Evolutionary conservation across 192 early-diverging fungal species (phyloP).

Genomic region (Coemansia guatemalensis): DNA sequence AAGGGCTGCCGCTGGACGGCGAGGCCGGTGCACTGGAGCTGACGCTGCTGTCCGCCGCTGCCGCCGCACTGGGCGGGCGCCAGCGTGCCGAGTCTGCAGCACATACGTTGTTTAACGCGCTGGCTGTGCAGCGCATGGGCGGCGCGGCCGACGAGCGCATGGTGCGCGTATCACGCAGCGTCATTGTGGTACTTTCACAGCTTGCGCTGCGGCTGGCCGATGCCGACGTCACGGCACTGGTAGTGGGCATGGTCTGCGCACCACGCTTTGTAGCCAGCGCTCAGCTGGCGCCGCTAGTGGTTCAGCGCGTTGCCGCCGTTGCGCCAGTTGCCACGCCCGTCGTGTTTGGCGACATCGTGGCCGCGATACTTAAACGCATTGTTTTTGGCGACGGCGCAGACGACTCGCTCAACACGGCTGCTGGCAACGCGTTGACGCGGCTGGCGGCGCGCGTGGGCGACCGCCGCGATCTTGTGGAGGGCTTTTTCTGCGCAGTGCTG

Average conservation of each 20-base stretch:
- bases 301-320: slow-evolving; percentile 60
- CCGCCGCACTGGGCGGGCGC: slow-evolving; percentile 24
- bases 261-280: slow-evolving; percentile 55
- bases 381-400: slow-evolving; percentile 20
- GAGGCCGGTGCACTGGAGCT: slow-evolving; percentile 11
- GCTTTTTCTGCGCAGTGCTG: slow-evolving; percentile 25
- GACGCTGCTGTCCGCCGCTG: slow-evolving; percentile 27
- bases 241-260: slow-evolving; percentile 66
- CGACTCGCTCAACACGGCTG: slow-evolving; percentile 14
- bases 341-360: slow-evolving; percentile 64
- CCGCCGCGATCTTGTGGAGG: slow-evolving; percentile 27
- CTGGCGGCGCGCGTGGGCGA: slow-evolving; percentile 26
- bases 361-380: slow-evolving; percentile 34
- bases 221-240: slow-evolving; percentile 56
- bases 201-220: slow-evolving; percentile 31
- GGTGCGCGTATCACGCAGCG: slow-evolving; percentile 43
- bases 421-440: slow-evolving; percentile 23
- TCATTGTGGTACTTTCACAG: slow-evolving; percentile 35
- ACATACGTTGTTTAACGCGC: slow-evolving; percentile 42
- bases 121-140: slow-evolving; percentile 21
- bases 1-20: slow-evolving; percentile 13
- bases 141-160: slow-evolving; percentile 5
- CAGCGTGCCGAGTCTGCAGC: slow-evolving; percentile 20
- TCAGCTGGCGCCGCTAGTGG: slow-evolving; percentile 51
- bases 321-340: slow-evolving; percentile 58